These are phyloP conservation scores for Exutisphaerella laricina DNA, from an alignment of 2,329 filamentous ascomycete species.

Conservation along the genomic window DNA sequence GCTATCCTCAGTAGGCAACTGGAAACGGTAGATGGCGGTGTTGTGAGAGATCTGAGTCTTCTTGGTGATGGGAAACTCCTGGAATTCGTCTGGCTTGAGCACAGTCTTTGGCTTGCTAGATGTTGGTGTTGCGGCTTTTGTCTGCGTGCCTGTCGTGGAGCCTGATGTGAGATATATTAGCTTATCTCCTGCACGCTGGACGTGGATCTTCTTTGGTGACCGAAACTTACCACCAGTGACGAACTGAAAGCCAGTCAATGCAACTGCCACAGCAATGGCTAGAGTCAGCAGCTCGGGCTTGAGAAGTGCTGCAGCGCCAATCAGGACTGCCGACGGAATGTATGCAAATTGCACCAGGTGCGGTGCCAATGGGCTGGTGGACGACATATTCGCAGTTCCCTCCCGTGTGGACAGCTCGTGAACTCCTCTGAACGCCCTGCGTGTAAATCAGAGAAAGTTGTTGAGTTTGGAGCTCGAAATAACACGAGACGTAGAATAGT, in stretches of 20 bases:
- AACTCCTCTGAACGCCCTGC: too few relatives aligned
- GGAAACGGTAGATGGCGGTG: constrained; percentile 97
- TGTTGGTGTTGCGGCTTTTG: constrained; percentile 9
- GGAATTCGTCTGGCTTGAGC: constrained; percentile 80
- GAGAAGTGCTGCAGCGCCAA: constrained; percentile 69
- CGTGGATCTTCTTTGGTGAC: too few relatives aligned
- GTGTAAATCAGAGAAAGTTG: too few relatives aligned
- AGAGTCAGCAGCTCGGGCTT: constrained; percentile 72
- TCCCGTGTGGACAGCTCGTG: background rate
- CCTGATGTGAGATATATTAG: background rate
- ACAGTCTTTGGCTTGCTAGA: constrained; percentile 67
- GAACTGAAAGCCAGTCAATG: constrained; percentile 8
- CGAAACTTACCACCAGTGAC: constrained; percentile 15
- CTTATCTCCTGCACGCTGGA: too few relatives aligned
- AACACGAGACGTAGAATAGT: too few relatives aligned
- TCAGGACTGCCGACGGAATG: constrained; percentile 69
- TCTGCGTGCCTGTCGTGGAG: background rate
- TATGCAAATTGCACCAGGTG: constrained; percentile 47
- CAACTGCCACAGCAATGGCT: constrained; percentile 47
- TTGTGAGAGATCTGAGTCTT: constrained; percentile 98
- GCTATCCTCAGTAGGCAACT: constrained; percentile 67
- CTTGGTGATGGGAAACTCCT: constrained; percentile 87
- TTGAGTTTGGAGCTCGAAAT: too few relatives aligned
- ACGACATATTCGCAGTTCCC: constrained; percentile 7
- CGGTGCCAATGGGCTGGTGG: constrained; percentile 5